Evolutionary conservation across 352 stramenopile species (phyloP), one percentile per base, ranked within the genome.

Genomic region (Thraustotheca clavata): DNA sequence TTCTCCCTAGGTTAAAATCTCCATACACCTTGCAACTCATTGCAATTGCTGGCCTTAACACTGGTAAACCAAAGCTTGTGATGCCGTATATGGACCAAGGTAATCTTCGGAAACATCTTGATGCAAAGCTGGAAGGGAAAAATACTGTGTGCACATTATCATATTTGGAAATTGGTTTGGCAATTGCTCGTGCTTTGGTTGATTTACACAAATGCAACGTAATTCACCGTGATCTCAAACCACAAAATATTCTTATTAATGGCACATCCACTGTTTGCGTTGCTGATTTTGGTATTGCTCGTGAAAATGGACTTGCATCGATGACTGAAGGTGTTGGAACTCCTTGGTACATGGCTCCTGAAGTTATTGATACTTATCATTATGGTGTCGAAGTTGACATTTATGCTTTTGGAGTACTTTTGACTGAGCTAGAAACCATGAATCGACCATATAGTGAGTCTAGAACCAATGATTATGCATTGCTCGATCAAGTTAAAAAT

Each of bases 311-410:
- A 14, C 43, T 52, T 2, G 9, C 14, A 24, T 26, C 84, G 8
- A 93, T 91, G 84, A 93, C 84, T 2, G 80, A 78, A 3, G 84
- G 81, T 27, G 80, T 94, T 32, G 84, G 84, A 35, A 91, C 84
- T 48, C 87, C 90, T 65, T 89, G 87, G 65, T 94, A 82, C 81
- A 91, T 81, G 41, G 84, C 84, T 27, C 84, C 84, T 0, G 84
- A 94, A 60, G 82, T 91, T 22, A 71, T 91, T 20, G 84, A 87
- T 73, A 82, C 80, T 52, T 89, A 87, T 55, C 91, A 94, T 69
- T 94, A 94, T 72, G 89, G 79, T 31, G 81, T 90, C 67, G 88
- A 89, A 67, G 81, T 82, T 27, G 84, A 93, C 59, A 88, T 94
- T 38, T 94, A 87, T 68, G 91, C 84, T 40, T 89, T 92, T 41